phyloP scores from a whole-genome alignment of 2,329 filamentous ascomycete genomes.

The Harringtonia lauricola region DNA sequence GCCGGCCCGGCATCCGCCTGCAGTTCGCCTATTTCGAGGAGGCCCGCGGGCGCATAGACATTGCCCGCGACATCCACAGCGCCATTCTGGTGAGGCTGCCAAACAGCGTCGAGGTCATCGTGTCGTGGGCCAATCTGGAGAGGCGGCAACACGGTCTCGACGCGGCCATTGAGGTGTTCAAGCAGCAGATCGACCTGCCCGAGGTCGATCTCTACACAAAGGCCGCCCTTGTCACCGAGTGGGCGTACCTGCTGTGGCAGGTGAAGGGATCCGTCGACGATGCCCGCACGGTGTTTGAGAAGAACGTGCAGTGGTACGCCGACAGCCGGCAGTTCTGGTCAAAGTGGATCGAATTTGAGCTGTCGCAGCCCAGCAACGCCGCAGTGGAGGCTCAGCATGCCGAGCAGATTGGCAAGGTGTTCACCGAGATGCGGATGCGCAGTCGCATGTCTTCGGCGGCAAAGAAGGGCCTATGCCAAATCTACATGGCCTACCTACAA shows the following conservation, averaged over 20 bases:
- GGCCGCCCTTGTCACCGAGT: constrained; percentile 77
- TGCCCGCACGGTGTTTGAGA: constrained; percentile 71
- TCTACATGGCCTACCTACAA: constrained; percentile 76
- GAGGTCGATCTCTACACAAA: constrained; percentile 69
- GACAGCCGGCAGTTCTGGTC: constrained; percentile 86
- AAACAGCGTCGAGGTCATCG: constrained; percentile 75
- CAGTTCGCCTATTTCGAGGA: constrained; percentile 96
- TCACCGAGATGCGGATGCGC: constrained; percentile 62
- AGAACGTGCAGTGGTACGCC: constrained; percentile 72
- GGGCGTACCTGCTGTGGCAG: constrained; percentile 81
- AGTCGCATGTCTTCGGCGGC: constrained; percentile 56
- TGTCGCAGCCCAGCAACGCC: constrained; percentile 63
- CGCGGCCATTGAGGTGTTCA: constrained; percentile 73
- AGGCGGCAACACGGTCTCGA: constrained; percentile 76
- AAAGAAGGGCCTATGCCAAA: constrained; percentile 64
- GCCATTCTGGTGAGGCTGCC: constrained; percentile 68
- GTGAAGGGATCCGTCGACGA: constrained; percentile 70
- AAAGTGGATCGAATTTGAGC: constrained; percentile 79
- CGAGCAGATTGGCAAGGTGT: constrained; percentile 68
- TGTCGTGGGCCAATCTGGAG: constrained; percentile 78
- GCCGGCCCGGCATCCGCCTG: constrained; percentile 69
- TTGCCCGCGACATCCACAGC: constrained; percentile 76
- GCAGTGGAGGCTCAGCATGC: constrained; percentile 55
- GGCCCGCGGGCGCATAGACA: constrained; percentile 61
- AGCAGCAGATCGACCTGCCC: constrained; percentile 65